Percentiles rank a stretch among this genome's conserved stretches.
These are phyloP conservation scores for Chlamydomonas urium DNA, from an alignment of 139 green algal species.

Conservation along the genomic window DNA sequence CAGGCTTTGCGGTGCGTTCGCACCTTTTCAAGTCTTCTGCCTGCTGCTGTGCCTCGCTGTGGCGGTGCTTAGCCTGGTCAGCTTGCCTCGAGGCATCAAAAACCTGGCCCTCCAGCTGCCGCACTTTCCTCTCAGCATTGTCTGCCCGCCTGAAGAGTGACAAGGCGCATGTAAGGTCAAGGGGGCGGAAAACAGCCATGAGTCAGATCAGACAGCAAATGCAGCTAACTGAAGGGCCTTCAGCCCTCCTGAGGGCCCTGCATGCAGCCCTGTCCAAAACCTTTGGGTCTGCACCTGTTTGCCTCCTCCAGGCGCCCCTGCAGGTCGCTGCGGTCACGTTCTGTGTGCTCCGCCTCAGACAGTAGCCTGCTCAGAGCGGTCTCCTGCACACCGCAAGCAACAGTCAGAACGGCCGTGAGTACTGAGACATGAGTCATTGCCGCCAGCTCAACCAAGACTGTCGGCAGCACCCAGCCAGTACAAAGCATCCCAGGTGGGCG, in stretches of 20 bases:
- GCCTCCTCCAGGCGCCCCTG: no score
- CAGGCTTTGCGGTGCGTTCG: not conserved
- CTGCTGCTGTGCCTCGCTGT: slow-evolving; percentile 27
- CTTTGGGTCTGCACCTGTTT: no score
- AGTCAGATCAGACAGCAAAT: not conserved
- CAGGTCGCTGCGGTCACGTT: no score
- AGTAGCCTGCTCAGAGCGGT: not conserved
- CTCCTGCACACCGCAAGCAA: not conserved
- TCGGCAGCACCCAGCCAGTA: not conserved
- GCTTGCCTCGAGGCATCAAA: slow-evolving; percentile 17
- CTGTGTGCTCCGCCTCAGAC: no score
- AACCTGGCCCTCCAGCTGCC: slow-evolving; percentile 15
- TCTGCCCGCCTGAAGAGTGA: slow-evolving; percentile 9
- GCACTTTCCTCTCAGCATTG: slow-evolving; percentile 22
- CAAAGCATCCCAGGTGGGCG: not conserved
- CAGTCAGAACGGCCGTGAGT: not conserved
- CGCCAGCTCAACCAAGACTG: not conserved
- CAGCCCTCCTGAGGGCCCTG: not conserved
- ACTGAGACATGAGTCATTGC: not conserved
- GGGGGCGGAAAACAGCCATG: not conserved
- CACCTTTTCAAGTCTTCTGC: slow-evolving; percentile 32
- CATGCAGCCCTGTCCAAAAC: not conserved
- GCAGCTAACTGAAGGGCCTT: not conserved
- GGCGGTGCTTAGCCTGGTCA: slow-evolving; percentile 21
- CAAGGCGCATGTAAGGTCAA: not conserved